Conservation (phyloP, 345 rosid genomes). For the Eucalyptus marginata region DNA sequence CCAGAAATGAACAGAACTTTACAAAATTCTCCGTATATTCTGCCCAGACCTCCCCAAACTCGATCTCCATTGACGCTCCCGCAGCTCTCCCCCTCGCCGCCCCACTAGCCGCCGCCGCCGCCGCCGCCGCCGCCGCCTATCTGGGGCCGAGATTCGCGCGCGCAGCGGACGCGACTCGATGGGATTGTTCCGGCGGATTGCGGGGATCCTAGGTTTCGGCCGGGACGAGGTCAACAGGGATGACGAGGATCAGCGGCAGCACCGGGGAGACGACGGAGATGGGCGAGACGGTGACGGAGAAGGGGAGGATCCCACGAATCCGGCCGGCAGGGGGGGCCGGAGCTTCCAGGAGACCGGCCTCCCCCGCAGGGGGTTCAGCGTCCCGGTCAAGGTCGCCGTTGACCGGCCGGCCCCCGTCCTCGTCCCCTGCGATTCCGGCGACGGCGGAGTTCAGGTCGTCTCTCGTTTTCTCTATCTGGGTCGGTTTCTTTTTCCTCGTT, state of each 20-base stretch:
- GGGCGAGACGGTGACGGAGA: neutral
- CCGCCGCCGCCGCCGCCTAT: neutral
- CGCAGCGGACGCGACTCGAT: slow-evolving; percentile 4
- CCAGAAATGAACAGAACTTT: neutral
- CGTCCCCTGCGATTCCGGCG: slow-evolving; percentile 51
- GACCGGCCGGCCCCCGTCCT: slow-evolving; percentile 61
- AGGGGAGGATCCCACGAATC: neutral
- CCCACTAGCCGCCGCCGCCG: neutral
- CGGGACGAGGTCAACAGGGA: slow-evolving; percentile 48
- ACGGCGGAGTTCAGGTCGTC: slow-evolving; percentile 90
- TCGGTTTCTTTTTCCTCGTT: neutral
- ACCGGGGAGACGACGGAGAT: neutral
- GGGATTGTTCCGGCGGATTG: slow-evolving; percentile 77
- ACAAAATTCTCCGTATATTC: neutral
- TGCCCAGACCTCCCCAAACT: neutral
- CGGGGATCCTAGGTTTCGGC: slow-evolving; percentile 69
- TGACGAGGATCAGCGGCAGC: slow-evolving; percentile 10
- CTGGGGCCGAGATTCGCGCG: neutral
- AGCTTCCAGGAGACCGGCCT: slow-evolving; percentile 33
- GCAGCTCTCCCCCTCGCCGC: neutral
- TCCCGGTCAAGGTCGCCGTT: slow-evolving; percentile 68
- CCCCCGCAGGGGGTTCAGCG: slow-evolving; percentile 74
- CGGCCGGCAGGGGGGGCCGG: neutral
- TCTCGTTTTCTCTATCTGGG: neutral
- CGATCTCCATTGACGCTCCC: neutral